Conservation (phyloP, 208 protist species). For the Hexamita inflata region DNA sequence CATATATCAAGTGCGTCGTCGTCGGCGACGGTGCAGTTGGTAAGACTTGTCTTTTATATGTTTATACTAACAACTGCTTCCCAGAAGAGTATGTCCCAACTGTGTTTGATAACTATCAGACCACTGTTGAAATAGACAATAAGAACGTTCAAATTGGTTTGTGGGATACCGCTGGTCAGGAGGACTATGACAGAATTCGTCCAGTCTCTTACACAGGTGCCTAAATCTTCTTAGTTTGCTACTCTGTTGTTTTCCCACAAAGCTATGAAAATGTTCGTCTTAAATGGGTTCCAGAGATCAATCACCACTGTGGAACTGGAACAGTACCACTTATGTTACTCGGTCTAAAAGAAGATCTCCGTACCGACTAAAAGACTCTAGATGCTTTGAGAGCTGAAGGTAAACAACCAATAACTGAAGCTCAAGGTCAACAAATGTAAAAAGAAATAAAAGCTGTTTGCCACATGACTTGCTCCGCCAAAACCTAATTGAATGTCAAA, state of each 20-base stretch:
- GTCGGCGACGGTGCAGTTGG: constrained; percentile 45
- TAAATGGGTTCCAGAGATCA: constrained; percentile 47
- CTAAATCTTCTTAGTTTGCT: constrained; percentile 61
- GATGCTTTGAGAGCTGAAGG: constrained; percentile 47
- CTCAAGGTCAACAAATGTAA: constrained; percentile 48
- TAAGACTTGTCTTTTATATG: constrained; percentile 38
- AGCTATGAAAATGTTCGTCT: constrained; percentile 57
- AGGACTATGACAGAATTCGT: constrained; percentile 54
- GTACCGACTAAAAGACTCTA: constrained; percentile 36
- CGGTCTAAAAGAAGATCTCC: constrained; percentile 53
- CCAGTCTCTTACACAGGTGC: constrained; percentile 52
- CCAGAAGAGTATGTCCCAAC: constrained; percentile 39
- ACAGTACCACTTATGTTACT: constrained; percentile 50
- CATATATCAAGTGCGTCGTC: constrained; percentile 40
- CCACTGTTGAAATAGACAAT: constrained; percentile 31
- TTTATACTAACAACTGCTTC: constrained; percentile 39
- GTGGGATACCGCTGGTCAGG: constrained; percentile 48
- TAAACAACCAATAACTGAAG: constrained; percentile 38
- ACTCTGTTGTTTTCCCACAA: constrained; percentile 49
- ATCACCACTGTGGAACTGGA: constrained; percentile 32
- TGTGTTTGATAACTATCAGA: constrained; percentile 47
- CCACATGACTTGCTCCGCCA: constrained; percentile 71
- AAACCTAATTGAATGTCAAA: constrained; percentile 61
- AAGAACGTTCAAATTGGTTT: constrained; percentile 23
- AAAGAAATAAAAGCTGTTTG: constrained; percentile 57